Evolutionary conservation across 805 yeast genomes (phyloP).

Genomic region (Torulaspora maleeae): DNA sequence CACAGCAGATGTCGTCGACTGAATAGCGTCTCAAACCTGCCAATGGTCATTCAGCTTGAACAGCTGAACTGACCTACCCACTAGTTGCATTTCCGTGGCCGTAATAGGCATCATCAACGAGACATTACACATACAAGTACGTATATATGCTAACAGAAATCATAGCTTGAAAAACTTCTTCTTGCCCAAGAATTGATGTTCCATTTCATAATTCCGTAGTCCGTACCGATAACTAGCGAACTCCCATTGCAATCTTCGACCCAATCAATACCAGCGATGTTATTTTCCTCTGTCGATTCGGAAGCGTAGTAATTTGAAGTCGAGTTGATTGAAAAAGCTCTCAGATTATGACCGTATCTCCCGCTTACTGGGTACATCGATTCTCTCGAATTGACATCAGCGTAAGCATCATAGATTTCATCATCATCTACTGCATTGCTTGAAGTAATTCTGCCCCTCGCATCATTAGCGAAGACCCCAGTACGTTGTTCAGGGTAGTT

Average conservation of each 20-base stretch:
- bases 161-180: conserved; percentile 55
- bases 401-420: conserved; percentile 19
- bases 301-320: conserved; percentile 11
- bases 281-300: conserved; percentile 38
- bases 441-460: conserved; percentile 5
- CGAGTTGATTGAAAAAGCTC: conserved; percentile 11
- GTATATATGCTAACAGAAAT: conserved; percentile 34
- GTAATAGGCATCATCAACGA: conserved; percentile 1
- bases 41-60: neutral
- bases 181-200: conserved; percentile 60
- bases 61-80: neutral
- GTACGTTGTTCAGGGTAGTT: conserved; percentile 14
- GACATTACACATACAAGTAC: conserved; percentile 1
- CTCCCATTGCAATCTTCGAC: conserved; percentile 47
- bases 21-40: neutral
- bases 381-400: conserved; percentile 12
- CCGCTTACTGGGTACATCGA: conserved; percentile 9
- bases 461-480: conserved; percentile 9
- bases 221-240: conserved; percentile 55
- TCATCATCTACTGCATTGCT: conserved; percentile 18
- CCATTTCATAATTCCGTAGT: conserved; percentile 67
- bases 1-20: conserved; percentile 43
- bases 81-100: neutral
- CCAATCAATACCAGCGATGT: conserved; percentile 62
- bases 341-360: conserved; percentile 8